A percentile compares a stretch with the other conserved stretches of the same genome.
Conservation (phyloP, 75 land plant species). For the Picea sitchensis region DNA sequence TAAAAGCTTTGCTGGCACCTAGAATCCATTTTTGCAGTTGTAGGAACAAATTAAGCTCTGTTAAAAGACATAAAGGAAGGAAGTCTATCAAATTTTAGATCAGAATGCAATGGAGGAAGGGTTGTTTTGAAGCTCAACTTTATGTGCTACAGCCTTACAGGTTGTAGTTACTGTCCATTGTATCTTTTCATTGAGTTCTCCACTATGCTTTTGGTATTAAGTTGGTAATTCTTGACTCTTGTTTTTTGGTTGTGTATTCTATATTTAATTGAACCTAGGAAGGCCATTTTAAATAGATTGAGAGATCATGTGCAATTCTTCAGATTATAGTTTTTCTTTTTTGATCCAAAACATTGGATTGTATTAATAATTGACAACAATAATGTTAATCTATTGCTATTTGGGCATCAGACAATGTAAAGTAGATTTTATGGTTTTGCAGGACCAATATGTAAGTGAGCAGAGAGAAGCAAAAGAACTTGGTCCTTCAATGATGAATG, state of each 20-base stretch:
- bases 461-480: conserved; percentile 40
- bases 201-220: neutral
- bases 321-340: neutral
- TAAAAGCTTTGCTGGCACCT: neutral
- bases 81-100: neutral
- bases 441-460: conserved; percentile 54
- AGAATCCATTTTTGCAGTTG: neutral
- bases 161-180: neutral
- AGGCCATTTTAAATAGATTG: neutral
- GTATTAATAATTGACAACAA: neutral
- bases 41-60: neutral
- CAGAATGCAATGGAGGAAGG: neutral
- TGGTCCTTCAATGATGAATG: conserved; percentile 81
- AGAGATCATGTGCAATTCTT: neutral
- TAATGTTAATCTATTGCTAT: neutral
- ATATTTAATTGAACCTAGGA: neutral
- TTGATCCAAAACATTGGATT: neutral
- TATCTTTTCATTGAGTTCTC: neutral
- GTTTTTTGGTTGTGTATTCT: neutral
- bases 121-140: neutral
- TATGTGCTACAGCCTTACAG: neutral
- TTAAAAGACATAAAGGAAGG: neutral
- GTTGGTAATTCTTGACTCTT: neutral
- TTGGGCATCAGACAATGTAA: neutral
- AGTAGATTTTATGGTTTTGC: neutral